Evolutionary conservation across 2,329 filamentous ascomycete species (phyloP), one percentile per base, ranked within the genome.

Genomic region (Aspergillus latus): DNA sequence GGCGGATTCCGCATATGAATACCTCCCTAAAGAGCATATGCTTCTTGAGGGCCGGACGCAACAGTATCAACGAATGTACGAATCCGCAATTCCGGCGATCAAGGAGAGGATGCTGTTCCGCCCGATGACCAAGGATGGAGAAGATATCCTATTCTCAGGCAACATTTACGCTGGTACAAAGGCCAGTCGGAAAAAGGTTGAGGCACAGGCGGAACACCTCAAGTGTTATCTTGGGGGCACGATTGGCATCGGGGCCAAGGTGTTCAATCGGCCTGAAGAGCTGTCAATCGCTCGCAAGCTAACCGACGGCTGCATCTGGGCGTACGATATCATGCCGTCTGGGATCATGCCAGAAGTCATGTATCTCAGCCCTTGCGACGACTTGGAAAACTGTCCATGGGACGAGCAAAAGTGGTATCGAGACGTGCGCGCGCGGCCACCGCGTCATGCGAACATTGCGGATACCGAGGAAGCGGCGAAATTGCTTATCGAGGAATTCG

Each of bases 311-410:
- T 87, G 84, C 64, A 80, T 86, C 30, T 87, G 83, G 83, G 80
- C 82, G 0, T 87, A 87, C 68, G 77, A 81, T 56, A 71, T 76
- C 6, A 80, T 81, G 56, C 80, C 82, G 0, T 74, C 80, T 1
- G 83, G 84, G 1, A 80, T 87, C 55, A 86, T 87, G 84, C 83
- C 84, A 1, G 84, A 87, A 66, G 71, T 76, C 11, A 81, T 84
- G 59, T 72, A 80, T 44, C 75, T 84, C 56, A 71, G 80, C 5
- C 73, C 78, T 8, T 87, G 84, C 65, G 64, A 70, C 10, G 63
- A 73, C n/a, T 52, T 64, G 5, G 64, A 72, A 5, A 52, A 68
- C 10, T 86, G 84, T 65, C 62, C 69, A 2, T 86, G 83, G 82
- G 74, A 85, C 59, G 78, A 84, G 60, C 71, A 65, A n/a, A 65